Conservation (phyloP, 441 rosid species). For the Aleurites moluccanus region DNA sequence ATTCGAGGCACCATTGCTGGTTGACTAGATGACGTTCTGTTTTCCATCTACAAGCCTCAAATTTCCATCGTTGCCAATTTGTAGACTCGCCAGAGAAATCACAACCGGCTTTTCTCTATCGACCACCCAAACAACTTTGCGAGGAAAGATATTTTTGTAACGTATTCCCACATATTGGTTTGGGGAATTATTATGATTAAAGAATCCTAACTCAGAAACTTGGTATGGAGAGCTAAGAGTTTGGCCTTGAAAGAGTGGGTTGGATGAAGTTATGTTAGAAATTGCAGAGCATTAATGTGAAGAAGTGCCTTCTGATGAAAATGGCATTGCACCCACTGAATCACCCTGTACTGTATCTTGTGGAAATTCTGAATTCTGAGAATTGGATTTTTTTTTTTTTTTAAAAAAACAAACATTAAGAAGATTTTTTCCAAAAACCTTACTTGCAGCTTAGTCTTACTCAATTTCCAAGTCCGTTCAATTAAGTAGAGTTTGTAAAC, state of each 20-base stretch:
- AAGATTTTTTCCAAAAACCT: no score
- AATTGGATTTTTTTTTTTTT: no score
- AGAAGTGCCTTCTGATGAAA: no score
- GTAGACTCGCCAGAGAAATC: constrained; percentile 28
- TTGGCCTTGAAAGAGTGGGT: constrained; percentile 37
- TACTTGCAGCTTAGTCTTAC: no score
- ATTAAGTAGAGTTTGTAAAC: no score
- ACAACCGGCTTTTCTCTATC: constrained; percentile 56
- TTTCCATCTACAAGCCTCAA: not conserved
- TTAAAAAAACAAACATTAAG: no score
- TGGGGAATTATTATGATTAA: constrained; percentile 31
- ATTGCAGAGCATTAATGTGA: not conserved
- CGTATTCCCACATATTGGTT: constrained; percentile 61
- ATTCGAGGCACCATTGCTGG: not conserved
- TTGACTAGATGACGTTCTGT: not conserved
- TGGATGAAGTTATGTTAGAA: constrained; percentile 31
- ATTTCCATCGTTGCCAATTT: not conserved
- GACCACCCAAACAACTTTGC: constrained; percentile 61
- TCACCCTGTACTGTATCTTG: no score
- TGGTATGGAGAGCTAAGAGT: constrained; percentile 42
- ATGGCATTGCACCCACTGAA: no score
- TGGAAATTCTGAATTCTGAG: no score
- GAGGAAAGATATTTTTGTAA: constrained; percentile 43
- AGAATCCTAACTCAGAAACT: constrained; percentile 64
- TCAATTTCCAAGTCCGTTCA: no score